Evolutionary conservation across 805 yeast genomes (phyloP), one percentile per base, ranked within the genome.

Genomic region (Metschnikowia drakensbergensis): DNA sequence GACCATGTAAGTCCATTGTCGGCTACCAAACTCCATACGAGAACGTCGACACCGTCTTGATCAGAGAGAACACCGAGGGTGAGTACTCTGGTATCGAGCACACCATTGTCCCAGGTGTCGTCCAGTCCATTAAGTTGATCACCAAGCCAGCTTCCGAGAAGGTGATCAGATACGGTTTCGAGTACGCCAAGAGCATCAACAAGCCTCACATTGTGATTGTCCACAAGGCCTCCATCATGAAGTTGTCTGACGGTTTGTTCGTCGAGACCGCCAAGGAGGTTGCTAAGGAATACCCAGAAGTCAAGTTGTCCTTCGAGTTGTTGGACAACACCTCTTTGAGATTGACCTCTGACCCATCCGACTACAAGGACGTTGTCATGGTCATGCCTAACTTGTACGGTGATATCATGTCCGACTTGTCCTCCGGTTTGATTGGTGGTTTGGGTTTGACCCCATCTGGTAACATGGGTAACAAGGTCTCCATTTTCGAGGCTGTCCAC

Each of bases 331-430:
- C 97, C 61, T 91, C 96, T 39, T 79, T 94, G 71, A 86, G 82
- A 71, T 82, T 90, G 69, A 95, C 95, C 60, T 77, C 87, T 54
- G 90, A 92, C 74, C 99, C 99, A 58, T 70, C 80, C 50, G 84
- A 84, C 62, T 92, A 90, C 83, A 79, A 84, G 72, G 82, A 88
- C 62, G 84, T 86, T 51, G 99, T 94, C 65, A 83, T 83, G 88
- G 99, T 94, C 61, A 94, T 95, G 96, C 99, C 99, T 66, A 94
- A 94, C 85, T 82, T 94, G 72, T 94, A 94, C 75, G 99, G 99
- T 82, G 98, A 94, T 73, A 94, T 94, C 74, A 84, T 94, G 86
- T 92, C 98, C 57, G 99, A 94, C 74, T 79, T 94, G 72, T 89
- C 96, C 61, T 88, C 97, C 51, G 99, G 99, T 75, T 80, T 94